phyloP scores from a whole-genome alignment of 805 yeast genomes.

The Starmera pachycereana region DNA sequence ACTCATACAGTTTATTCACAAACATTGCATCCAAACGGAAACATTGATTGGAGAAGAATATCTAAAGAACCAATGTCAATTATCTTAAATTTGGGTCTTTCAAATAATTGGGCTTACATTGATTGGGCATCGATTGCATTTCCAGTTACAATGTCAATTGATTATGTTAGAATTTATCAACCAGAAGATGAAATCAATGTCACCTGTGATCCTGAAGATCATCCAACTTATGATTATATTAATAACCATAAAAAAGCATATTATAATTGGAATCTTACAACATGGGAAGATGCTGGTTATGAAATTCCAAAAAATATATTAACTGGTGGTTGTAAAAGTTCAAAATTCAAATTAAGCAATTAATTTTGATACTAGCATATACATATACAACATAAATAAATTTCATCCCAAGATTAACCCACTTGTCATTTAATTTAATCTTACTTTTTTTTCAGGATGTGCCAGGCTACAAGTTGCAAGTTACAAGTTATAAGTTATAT shows the following conservation, averaged over 20 bases:
- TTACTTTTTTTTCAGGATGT: too few species aligned
- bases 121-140: constrained; percentile 77
- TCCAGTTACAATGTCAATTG: constrained; percentile 71
- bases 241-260: constrained; percentile 61
- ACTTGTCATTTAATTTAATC: too few species aligned
- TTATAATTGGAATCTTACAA: constrained; percentile 54
- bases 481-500: too few species aligned
- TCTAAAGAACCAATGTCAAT: constrained; percentile 92
- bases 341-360: constrained; percentile 12
- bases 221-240: constrained; percentile 83
- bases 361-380: neutral
- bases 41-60: constrained; percentile 71
- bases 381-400: too few species aligned
- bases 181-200: constrained; percentile 49
- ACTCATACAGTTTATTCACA: constrained; percentile 63
- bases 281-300: constrained; percentile 73
- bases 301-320: constrained; percentile 50
- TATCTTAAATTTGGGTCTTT: constrained; percentile 78
- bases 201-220: constrained; percentile 81
- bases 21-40: constrained; percentile 85
- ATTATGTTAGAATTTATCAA: constrained; percentile 88
- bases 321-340: constrained; percentile 38
- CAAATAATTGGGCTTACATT: constrained; percentile 88
- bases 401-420: too few species aligned
- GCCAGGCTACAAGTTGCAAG: too few species aligned